These are phyloP conservation scores for Incumbomyces lentus DNA, from an alignment of 2,329 filamentous ascomycete species.

Conservation along the genomic window DNA sequence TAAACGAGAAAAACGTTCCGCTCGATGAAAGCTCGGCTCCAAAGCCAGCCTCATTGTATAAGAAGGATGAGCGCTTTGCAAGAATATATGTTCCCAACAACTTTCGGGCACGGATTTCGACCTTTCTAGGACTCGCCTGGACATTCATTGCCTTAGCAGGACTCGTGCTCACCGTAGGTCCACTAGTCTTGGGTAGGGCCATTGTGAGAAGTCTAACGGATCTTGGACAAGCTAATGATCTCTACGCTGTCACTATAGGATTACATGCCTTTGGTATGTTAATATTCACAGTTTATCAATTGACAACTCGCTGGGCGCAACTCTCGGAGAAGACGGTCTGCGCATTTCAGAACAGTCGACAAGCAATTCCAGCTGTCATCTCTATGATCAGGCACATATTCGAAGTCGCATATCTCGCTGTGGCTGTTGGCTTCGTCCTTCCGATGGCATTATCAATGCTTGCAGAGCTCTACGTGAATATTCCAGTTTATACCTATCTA, in stretches of 20 bases:
- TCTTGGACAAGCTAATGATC: slow-evolving; percentile 70
- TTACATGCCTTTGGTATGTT: slow-evolving; percentile 66
- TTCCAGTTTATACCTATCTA: slow-evolving; percentile 76
- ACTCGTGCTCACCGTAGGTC: slow-evolving; percentile 73
- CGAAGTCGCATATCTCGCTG: slow-evolving; percentile 64
- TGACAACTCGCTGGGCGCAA: neutral
- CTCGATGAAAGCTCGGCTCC: slow-evolving; percentile 48
- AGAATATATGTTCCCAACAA: slow-evolving; percentile 73
- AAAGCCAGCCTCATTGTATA: slow-evolving; percentile 49
- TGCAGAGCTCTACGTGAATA: slow-evolving; percentile 77
- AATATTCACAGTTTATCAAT: slow-evolving; percentile 44
- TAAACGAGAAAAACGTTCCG: slow-evolving; percentile 56
- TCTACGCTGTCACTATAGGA: slow-evolving; percentile 90
- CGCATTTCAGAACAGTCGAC: slow-evolving; percentile 11
- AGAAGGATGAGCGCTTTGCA: slow-evolving; percentile 52
- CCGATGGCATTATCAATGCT: slow-evolving; percentile 70
- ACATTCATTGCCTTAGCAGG: slow-evolving; percentile 82
- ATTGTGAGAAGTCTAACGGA: slow-evolving; percentile 68
- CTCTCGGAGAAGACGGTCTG: slow-evolving; percentile 4
- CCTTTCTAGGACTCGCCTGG: slow-evolving; percentile 89
- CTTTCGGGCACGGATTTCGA: slow-evolving; percentile 68
- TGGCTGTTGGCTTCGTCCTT: slow-evolving; percentile 64
- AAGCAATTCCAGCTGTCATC: slow-evolving; percentile 17
- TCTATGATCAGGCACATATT: slow-evolving; percentile 25
- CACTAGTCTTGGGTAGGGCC: slow-evolving; percentile 70